Conservation (phyloP, 129 eudicot species). For the Arctium lappa region DNA sequence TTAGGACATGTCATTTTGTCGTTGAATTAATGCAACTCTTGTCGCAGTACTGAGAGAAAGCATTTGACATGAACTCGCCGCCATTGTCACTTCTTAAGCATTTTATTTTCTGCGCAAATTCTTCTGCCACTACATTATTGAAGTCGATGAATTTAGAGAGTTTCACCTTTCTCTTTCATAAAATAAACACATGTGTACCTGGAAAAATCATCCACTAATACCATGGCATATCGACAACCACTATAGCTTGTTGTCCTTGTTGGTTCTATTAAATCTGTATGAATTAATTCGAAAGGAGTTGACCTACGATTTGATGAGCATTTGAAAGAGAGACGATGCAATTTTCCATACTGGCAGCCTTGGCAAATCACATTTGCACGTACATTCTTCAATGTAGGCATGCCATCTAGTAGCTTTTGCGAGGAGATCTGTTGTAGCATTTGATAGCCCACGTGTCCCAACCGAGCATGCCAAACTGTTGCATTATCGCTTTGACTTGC, state of each 20-base stretch:
- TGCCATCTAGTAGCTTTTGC: neutral
- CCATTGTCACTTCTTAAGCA: too few relatives aligned
- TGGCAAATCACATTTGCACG: conserved; percentile 2
- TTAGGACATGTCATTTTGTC: neutral
- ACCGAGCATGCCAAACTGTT: too few relatives aligned
- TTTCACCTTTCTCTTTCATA: too few relatives aligned
- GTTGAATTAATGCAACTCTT: too few relatives aligned
- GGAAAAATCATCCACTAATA: neutral
- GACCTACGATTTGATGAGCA: neutral
- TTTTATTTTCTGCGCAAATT: too few relatives aligned
- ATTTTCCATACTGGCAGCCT: neutral
- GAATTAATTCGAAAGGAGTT: neutral
- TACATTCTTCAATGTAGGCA: neutral
- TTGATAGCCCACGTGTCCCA: too few relatives aligned
- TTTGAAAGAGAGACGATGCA: neutral
- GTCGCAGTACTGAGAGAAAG: too few relatives aligned
- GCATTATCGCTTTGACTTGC: too few relatives aligned
- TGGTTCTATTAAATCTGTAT: neutral
- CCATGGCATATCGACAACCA: neutral
- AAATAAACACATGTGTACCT: neutral
- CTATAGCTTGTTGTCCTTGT: neutral
- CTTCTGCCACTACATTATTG: too few relatives aligned
- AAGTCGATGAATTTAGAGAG: too few relatives aligned
- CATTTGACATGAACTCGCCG: too few relatives aligned
- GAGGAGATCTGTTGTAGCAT: too few relatives aligned